Percentiles rank a stretch among this genome's conserved stretches.
phyloP scores from a whole-genome alignment of 1,284 basidiomycete species.

The Moniliophthora roreri region DNA sequence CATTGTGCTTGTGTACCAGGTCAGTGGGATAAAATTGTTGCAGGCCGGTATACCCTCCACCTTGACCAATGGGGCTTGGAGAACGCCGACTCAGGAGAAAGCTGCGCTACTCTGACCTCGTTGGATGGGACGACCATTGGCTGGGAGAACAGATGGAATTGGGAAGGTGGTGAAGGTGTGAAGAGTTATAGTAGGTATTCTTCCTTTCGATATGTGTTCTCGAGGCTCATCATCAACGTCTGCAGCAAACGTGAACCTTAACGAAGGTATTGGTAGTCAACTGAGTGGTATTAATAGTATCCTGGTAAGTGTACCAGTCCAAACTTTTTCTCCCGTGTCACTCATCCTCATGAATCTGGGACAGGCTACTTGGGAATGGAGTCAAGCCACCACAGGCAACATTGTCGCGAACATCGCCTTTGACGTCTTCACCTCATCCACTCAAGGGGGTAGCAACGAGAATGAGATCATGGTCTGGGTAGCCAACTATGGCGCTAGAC shows the following conservation, averaged over 20 bases:
- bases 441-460: conserved; percentile 45
- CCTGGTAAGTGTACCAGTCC: conserved; percentile 38
- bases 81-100: conserved; percentile 42
- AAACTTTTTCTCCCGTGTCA: background rate
- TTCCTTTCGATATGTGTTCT: too few relatives aligned
- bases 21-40: conserved; percentile 16
- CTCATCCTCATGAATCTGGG: background rate
- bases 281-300: conserved; percentile 55
- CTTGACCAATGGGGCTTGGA: conserved; percentile 15
- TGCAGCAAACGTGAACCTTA: conserved; percentile 48
- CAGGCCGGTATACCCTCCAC: conserved; percentile 12
- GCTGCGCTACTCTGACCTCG: conserved; percentile 52
- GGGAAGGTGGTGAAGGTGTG: conserved; percentile 50
- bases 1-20: conserved; percentile 2
- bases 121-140: conserved; percentile 43
- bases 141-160: conserved; percentile 57
- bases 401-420: conserved; percentile 57
- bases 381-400: conserved; percentile 26
- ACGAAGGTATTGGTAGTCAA: conserved; percentile 51
- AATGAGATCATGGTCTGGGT: conserved; percentile 74
- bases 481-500: conserved; percentile 54
- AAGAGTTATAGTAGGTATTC: conserved; percentile 51
- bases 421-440: conserved; percentile 60
- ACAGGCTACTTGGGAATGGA: conserved; percentile 48
- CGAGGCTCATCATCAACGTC: too few relatives aligned